Percentiles rank a stretch among this genome's conserved stretches.
Evolutionary conservation across 805 yeast species (phyloP).

Genomic region (Sugiyamaella qingdaonensis): DNA sequence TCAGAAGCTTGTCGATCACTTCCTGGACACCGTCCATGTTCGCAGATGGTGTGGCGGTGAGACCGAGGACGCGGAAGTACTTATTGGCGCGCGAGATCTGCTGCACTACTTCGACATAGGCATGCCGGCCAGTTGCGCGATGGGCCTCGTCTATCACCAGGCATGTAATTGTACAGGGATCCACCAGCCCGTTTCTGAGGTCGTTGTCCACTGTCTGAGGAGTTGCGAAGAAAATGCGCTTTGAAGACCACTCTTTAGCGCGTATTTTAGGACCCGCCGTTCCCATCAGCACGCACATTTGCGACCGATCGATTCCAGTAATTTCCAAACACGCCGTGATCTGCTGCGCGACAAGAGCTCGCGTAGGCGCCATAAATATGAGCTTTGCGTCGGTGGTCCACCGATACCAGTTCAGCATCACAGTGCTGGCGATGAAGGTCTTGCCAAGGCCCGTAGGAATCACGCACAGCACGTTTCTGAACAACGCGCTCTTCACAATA

Average conservation of each 20-base stretch:
- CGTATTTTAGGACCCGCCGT: slow-evolving; percentile 46
- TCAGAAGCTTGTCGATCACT: slow-evolving; percentile 65
- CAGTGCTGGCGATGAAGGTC: slow-evolving; percentile 91
- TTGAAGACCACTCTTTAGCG: slow-evolving; percentile 66
- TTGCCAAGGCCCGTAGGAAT: slow-evolving; percentile 97
- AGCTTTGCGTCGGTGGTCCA: slow-evolving; percentile 82
- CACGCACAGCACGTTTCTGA: slow-evolving; percentile 75
- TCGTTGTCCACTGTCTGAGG: slow-evolving; percentile 96
- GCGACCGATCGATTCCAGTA: slow-evolving; percentile 72
- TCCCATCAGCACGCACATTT: slow-evolving; percentile 69
- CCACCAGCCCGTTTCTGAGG: slow-evolving; percentile 62
- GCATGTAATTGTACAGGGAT: slow-evolving; percentile 70
- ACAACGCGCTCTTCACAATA: slow-evolving; percentile 68
- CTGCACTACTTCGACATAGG: slow-evolving; percentile 75
- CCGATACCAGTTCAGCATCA: slow-evolving; percentile 80
- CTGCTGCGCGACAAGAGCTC: slow-evolving; percentile 94
- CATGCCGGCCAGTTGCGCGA: slow-evolving; percentile 82
- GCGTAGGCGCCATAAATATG: slow-evolving; percentile 93
- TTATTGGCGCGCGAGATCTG: slow-evolving; percentile 57
- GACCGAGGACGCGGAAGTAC: slow-evolving; percentile 70
- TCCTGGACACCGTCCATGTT: slow-evolving; percentile 83
- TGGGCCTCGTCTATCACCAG: slow-evolving; percentile 95
- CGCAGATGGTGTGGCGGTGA: slow-evolving; percentile 94
- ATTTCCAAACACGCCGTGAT: slow-evolving; percentile 85
- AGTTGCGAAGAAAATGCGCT: slow-evolving; percentile 83